Conservation (phyloP, 176 grass and related monocot species). For the Paspalum notatum region DNA sequence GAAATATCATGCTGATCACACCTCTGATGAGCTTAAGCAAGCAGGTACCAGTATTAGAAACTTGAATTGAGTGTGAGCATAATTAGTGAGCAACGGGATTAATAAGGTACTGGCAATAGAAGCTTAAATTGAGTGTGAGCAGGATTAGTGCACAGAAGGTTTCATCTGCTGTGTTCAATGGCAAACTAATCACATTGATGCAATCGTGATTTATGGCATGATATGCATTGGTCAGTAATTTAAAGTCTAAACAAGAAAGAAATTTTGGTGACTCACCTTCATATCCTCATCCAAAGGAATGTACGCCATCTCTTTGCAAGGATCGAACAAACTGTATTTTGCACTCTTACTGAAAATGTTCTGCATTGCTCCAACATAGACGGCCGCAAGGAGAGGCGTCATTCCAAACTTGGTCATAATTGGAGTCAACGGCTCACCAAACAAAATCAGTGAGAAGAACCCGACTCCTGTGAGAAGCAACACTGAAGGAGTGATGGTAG, state of each 20-base stretch:
- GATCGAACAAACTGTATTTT: slow-evolving; percentile 99
- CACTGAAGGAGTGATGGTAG: slow-evolving; percentile 90
- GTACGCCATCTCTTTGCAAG: slow-evolving; percentile 99
- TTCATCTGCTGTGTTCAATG: background rate
- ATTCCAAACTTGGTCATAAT: slow-evolving; percentile 73
- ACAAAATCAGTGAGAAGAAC: slow-evolving; percentile 97
- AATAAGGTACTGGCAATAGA: background rate
- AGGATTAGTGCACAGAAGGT: too few relatives aligned
- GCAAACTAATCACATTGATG: background rate
- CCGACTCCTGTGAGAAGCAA: slow-evolving; percentile 94
- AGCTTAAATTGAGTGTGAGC: too few relatives aligned
- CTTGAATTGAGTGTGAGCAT: background rate
- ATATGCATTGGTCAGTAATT: background rate
- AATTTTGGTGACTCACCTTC: slow-evolving; percentile 78
- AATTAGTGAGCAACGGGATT: background rate
- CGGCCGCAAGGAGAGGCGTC: slow-evolving; percentile 92
- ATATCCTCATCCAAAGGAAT: slow-evolving; percentile 99
- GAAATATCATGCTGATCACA: slow-evolving; percentile 16
- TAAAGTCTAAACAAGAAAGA: slow-evolving; percentile 14
- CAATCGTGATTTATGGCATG: background rate
- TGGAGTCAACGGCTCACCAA: slow-evolving; percentile 77
- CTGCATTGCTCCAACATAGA: slow-evolving; percentile 94
- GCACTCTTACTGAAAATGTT: slow-evolving; percentile 99
- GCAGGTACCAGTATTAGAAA: background rate
- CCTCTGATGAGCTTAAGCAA: slow-evolving; percentile 2